Evolutionary conservation across 2,329 filamentous ascomycete species (phyloP).

Genomic region (Ophiosphaerella herpotricha): DNA sequence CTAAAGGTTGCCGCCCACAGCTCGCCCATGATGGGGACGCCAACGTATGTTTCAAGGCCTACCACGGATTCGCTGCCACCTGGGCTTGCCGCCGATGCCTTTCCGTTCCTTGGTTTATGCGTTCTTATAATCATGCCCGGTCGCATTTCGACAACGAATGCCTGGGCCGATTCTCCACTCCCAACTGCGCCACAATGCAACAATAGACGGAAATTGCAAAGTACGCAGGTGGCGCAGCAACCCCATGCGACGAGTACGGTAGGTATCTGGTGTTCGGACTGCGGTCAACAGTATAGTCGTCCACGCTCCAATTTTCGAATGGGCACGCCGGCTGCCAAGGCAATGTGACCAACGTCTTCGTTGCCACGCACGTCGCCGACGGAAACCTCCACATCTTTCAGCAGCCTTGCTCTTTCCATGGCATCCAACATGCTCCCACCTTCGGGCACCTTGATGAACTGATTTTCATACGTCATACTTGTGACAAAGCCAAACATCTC

Average conservation of each 20-base stretch:
- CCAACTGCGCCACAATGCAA: constrained; percentile 15
- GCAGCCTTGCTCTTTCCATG: constrained; percentile 40
- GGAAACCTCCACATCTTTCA: constrained; percentile 36
- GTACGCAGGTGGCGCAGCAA: too few species aligned
- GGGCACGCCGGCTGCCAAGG: constrained; percentile 38
- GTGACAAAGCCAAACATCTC: constrained; percentile 44
- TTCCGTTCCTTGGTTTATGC: background rate
- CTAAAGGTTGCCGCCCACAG: background rate
- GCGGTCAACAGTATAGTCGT: constrained; percentile 30
- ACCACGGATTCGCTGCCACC: background rate
- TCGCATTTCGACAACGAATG: background rate
- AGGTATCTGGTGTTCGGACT: too few species aligned
- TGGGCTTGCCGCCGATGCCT: background rate
- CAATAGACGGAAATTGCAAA: constrained; percentile 9
- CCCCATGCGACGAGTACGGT: too few species aligned
- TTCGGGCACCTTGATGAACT: constrained; percentile 29
- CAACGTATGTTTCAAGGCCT: constrained; percentile 4
- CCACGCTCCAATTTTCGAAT: constrained; percentile 32
- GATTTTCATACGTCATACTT: constrained; percentile 47
- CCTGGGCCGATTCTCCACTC: background rate
- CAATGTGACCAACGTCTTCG: constrained; percentile 41
- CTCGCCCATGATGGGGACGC: background rate
- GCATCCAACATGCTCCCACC: constrained; percentile 39
- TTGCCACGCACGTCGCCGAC: constrained; percentile 39
- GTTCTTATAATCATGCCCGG: background rate